Evolutionary conservation across 2,329 filamentous ascomycete species (phyloP).

Genomic region (Alternaria sp.): DNA sequence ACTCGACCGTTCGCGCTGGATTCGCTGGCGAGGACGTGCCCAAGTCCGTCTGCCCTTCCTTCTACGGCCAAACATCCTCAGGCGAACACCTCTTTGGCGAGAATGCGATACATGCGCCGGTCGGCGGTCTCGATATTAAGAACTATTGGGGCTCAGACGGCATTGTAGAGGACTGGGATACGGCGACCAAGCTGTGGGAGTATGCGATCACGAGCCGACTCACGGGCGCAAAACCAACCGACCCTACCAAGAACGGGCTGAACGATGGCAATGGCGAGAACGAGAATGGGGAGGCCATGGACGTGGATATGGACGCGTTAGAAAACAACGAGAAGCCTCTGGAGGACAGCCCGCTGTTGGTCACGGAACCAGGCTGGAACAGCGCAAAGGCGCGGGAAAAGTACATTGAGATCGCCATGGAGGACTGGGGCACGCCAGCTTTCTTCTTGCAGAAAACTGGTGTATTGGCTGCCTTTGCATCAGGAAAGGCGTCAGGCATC

Average conservation of each 20-base stretch:
- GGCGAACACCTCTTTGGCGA: constrained; percentile 79
- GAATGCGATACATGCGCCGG: constrained; percentile 81
- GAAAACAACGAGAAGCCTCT: constrained; percentile 74
- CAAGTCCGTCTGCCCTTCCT: constrained; percentile 89
- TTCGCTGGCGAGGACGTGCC: constrained; percentile 98
- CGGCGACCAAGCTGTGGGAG: constrained; percentile 88
- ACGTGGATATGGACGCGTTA: constrained; percentile 62
- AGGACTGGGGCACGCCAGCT: constrained; percentile 92
- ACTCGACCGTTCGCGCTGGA: constrained; percentile 86
- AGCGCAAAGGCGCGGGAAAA: constrained; percentile 86
- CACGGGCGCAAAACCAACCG: constrained; percentile 74
- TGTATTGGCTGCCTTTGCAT: constrained; percentile 88
- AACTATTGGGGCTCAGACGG: constrained; percentile 92
- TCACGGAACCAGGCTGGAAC: constrained; percentile 97
- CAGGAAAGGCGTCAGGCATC: constrained; percentile 89
- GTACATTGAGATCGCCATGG: constrained; percentile 94
- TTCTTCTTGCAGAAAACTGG: constrained; percentile 92
- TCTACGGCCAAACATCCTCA: constrained; percentile 71
- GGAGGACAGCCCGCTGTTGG: constrained; percentile 85
- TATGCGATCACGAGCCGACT: constrained; percentile 87
- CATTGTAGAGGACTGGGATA: constrained; percentile 95
- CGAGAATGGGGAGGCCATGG: constrained; percentile 61
- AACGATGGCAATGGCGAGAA: constrained; percentile 78
- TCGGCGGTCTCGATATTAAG: constrained; percentile 77
- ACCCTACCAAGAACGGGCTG: constrained; percentile 76